Evolutionary conservation across 805 yeast genomes (phyloP), one percentile per base, ranked within the genome.

Genomic region (Candida easanensis): DNA sequence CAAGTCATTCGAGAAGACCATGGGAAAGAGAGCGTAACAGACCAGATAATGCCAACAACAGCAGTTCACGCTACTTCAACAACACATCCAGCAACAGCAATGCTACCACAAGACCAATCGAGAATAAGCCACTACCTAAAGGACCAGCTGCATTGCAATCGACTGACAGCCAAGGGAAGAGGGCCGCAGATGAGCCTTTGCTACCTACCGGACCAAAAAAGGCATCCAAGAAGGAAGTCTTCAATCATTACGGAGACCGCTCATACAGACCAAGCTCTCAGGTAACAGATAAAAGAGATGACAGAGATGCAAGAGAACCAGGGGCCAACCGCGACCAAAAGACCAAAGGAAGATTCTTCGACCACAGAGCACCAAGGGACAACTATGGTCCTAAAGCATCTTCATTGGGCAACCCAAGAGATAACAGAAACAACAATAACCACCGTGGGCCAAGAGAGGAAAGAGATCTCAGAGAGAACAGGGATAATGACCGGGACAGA

Each of bases 181-280:
- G 33, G 19, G 33, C 19, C 8, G 33, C 46, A 2, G 46, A 41
- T n/a, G 46, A 42, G 16, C 39, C 17, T 9, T 23, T 27, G 10
- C 39, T 42, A 6, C 46, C 46, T 8, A 27, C 46, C 3, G 46
- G 46, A 10, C 46, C 46, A 3, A 42, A 38, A 39, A 42, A 42
- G 33, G 18, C 15, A 11, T 3, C 19, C 16, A 42, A 37, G 38
- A 36, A 31, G 16, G 37, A 34, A 16, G 13, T 6, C 5, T 38
- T 35, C 20, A 41, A 38, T 20, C 32, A 19, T 3, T 42, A 42
- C 21, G 27, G 36, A n/a, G 46, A 42, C n/a, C 27, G 45, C 32
- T 38, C 44, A 4, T 38, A 44, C 28, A 44, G 44, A 33, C 41
- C 44, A 9, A 16, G 6, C 1, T 32, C n/a, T n/a, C 27, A 22